Percentiles rank a stretch among this genome's conserved stretches.
Evolutionary conservation across 2,329 filamentous ascomycete species (phyloP).

Genomic region (Aspergillus latus): DNA sequence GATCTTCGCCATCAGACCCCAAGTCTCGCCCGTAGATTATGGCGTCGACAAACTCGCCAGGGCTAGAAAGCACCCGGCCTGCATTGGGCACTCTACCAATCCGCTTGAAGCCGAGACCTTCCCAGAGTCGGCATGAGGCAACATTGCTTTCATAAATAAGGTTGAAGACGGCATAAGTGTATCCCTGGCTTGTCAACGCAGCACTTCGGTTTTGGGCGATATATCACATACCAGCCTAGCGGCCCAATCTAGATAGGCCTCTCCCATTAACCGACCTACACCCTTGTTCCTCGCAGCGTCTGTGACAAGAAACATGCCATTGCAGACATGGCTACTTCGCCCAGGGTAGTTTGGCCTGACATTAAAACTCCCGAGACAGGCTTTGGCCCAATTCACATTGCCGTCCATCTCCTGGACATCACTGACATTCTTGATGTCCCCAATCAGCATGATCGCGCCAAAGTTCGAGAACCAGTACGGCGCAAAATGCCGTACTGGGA

Average conservation of each 20-base stretch:
- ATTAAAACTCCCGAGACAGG: slow-evolving; percentile 87
- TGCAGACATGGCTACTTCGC: slow-evolving; percentile 83
- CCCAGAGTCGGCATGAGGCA: slow-evolving; percentile 87
- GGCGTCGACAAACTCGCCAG: slow-evolving; percentile 68
- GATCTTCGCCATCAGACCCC: slow-evolving; percentile 69
- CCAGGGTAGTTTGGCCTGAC: slow-evolving; percentile 94
- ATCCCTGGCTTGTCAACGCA: slow-evolving; percentile 56
- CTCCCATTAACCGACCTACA: slow-evolving; percentile 73
- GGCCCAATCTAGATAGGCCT: slow-evolving; percentile 75
- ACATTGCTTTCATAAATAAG: slow-evolving; percentile 93
- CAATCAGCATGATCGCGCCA: slow-evolving; percentile 81
- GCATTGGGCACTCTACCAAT: slow-evolving; percentile 78
- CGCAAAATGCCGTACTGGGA: slow-evolving; percentile 72
- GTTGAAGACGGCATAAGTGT: slow-evolving; percentile 92
- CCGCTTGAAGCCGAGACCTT: slow-evolving; percentile 86
- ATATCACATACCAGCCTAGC: slow-evolving; percentile 56
- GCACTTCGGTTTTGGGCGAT: neutral
- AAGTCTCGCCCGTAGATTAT: slow-evolving; percentile 72
- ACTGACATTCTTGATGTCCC: slow-evolving; percentile 65
- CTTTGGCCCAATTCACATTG: slow-evolving; percentile 70
- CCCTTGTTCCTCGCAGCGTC: slow-evolving; percentile 71
- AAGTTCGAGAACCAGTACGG: slow-evolving; percentile 92
- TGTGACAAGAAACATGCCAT: slow-evolving; percentile 72
- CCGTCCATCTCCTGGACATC: slow-evolving; percentile 52
- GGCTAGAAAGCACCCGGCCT: slow-evolving; percentile 68